phyloP scores from a whole-genome alignment of 164 flowering plant species.

The Nelumbo lutea region DNA sequence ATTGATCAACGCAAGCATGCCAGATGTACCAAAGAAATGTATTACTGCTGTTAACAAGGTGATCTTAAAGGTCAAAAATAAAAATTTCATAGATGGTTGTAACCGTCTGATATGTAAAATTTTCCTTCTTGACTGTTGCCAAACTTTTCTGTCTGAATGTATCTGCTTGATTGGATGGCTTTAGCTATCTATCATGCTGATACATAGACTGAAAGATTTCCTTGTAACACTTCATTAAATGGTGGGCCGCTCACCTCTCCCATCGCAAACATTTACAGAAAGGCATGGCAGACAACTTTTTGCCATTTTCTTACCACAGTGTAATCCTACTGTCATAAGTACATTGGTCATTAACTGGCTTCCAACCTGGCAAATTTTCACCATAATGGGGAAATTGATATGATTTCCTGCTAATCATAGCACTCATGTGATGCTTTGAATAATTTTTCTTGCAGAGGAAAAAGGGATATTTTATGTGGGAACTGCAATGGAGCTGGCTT shows the following conservation, averaged over 20 bases:
- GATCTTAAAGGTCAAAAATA: neutral
- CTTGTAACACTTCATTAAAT: neutral
- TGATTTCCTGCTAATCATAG: neutral
- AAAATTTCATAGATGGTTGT: neutral
- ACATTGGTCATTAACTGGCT: neutral
- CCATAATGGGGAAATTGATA: neutral
- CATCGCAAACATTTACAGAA: too few species aligned
- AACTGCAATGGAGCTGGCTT: constrained; percentile 94
- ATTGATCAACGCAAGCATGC: neutral
- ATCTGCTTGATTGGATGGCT: neutral
- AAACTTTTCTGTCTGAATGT: neutral
- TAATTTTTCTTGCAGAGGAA: constrained; percentile 57
- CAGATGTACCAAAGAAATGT: neutral
- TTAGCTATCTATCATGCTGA: too few species aligned
- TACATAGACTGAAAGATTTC: neutral
- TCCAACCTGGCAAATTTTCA: neutral
- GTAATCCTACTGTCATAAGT: neutral
- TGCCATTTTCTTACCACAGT: neutral
- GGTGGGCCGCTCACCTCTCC: neutral
- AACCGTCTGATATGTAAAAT: neutral
- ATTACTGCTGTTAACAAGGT: neutral
- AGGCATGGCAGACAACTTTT: neutral
- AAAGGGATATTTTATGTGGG: constrained; percentile 76
- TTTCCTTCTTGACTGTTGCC: neutral
- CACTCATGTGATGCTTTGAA: neutral